Percentiles rank a stretch among this genome's conserved stretches.
Evolutionary conservation across 139 green algal genomes (phyloP).

Genomic region (Parachlorella kessleri): DNA sequence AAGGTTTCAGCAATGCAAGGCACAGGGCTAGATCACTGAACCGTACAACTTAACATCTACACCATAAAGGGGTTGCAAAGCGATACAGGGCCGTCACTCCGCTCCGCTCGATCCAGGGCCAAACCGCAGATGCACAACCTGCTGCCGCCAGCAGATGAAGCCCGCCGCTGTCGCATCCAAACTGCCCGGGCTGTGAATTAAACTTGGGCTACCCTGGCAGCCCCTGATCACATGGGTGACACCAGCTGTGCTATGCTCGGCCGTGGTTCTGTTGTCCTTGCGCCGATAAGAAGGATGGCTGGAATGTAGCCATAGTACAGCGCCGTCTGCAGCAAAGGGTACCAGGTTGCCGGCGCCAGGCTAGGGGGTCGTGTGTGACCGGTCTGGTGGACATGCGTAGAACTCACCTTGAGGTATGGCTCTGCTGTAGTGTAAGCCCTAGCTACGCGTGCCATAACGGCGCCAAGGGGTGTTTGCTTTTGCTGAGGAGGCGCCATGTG

Average conservation of each 20-base stretch:
- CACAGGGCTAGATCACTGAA: too few species aligned
- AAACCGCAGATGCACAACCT: not conserved
- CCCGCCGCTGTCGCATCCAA: not conserved
- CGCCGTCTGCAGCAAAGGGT: constrained; percentile 33
- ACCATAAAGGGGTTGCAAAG: not conserved
- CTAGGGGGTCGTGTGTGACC: too few species aligned
- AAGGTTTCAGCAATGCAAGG: too few species aligned
- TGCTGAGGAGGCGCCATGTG: too few species aligned
- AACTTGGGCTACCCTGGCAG: too few species aligned
- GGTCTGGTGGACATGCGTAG: too few species aligned
- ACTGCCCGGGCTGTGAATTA: not conserved
- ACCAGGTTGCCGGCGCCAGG: not conserved
- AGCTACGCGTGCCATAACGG: too few species aligned
- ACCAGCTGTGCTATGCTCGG: constrained; percentile 63
- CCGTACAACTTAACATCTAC: not conserved
- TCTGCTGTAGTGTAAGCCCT: too few species aligned
- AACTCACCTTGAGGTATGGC: too few species aligned
- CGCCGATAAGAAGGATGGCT: constrained; percentile 61
- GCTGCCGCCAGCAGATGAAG: too few species aligned
- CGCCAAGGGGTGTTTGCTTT: too few species aligned
- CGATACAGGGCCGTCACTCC: not conserved
- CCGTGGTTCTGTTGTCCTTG: constrained; percentile 61
- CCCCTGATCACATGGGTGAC: constrained; percentile 44
- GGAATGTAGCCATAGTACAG: constrained; percentile 74
- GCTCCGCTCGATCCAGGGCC: not conserved